Evolutionary conservation across 1,139 yeast genomes (phyloP).

Genomic region (Sugiyamaella grinbergsii): DNA sequence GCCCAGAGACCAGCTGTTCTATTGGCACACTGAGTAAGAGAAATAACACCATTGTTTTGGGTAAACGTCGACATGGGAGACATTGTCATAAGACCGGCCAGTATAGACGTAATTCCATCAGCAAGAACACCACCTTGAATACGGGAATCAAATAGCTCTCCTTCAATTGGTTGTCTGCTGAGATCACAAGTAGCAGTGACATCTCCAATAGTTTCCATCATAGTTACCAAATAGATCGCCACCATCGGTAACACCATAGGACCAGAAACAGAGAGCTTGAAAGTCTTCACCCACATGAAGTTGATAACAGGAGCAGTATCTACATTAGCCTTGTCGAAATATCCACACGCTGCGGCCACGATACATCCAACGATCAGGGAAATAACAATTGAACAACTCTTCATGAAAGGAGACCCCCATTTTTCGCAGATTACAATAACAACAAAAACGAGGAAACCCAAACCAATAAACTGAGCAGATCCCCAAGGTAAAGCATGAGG

Average conservation of each 20-base stretch:
- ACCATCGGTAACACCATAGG: conserved; percentile 82
- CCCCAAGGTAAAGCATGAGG: conserved; percentile 73
- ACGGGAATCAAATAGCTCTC: conserved; percentile 75
- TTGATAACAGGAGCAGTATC: conserved; percentile 79
- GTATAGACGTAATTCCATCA: conserved; percentile 68
- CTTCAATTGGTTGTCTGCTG: conserved; percentile 79
- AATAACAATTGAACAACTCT: conserved; percentile 83
- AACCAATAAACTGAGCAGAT: conserved; percentile 78
- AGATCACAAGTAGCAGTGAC: conserved; percentile 92
- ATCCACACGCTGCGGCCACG: conserved; percentile 88
- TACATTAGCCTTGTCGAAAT: conserved; percentile 60
- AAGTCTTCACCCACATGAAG: conserved; percentile 85
- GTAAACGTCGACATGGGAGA: conserved; percentile 91
- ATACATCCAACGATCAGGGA: conserved; percentile 87
- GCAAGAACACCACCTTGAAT: conserved; percentile 91
- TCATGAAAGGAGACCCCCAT: conserved; percentile 94
- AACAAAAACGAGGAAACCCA: conserved; percentile 79
- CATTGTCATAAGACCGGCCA: conserved; percentile 65
- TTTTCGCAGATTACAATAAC: conserved; percentile 74
- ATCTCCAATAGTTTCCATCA: conserved; percentile 94
- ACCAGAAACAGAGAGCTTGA: conserved; percentile 71
- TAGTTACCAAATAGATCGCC: conserved; percentile 74
- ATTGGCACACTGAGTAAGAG: conserved; percentile 86
- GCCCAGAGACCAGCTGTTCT: conserved; percentile 87
- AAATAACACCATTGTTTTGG: conserved; percentile 91